Conservation (phyloP, 2,329 filamentous ascomycete genomes). For the Xylaria sp. region DNA sequence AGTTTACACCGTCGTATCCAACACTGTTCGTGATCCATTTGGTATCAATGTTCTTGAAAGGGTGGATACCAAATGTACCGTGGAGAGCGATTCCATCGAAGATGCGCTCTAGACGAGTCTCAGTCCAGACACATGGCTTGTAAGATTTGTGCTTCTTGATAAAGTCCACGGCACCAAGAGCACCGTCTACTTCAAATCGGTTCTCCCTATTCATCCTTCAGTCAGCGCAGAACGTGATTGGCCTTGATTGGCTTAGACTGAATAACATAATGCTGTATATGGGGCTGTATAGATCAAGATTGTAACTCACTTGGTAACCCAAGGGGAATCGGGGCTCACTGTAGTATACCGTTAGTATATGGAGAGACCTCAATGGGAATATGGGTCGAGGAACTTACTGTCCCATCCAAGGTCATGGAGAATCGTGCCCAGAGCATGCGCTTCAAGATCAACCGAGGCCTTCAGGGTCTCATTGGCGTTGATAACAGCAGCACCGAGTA, state of each 20-base stretch:
- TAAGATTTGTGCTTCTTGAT: conserved; percentile 25
- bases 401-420: conserved; percentile 30
- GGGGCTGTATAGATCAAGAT: background rate
- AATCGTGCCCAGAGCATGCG: conserved; percentile 27
- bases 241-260: too few species aligned
- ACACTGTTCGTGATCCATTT: conserved; percentile 22
- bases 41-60: conserved; percentile 24
- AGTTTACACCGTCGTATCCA: conserved; percentile 20
- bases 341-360: conserved; percentile 4
- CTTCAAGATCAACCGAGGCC: conserved; percentile 22
- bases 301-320: conserved; percentile 18
- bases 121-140: conserved; percentile 12
- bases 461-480: conserved; percentile 27
- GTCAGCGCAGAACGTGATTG: too few species aligned
- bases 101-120: conserved; percentile 21
- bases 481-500: conserved; percentile 22
- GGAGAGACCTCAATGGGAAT: background rate
- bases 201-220: conserved; percentile 12
- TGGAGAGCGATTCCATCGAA: conserved; percentile 26
- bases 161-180: conserved; percentile 20
- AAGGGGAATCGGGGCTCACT: conserved; percentile 19
- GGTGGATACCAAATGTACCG: conserved; percentile 20
- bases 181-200: conserved; percentile 28
- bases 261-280: background rate
- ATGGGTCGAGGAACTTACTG: conserved; percentile 1